Conservation (phyloP, 768 basidiomycete species). For the Suillus occidentalis region DNA sequence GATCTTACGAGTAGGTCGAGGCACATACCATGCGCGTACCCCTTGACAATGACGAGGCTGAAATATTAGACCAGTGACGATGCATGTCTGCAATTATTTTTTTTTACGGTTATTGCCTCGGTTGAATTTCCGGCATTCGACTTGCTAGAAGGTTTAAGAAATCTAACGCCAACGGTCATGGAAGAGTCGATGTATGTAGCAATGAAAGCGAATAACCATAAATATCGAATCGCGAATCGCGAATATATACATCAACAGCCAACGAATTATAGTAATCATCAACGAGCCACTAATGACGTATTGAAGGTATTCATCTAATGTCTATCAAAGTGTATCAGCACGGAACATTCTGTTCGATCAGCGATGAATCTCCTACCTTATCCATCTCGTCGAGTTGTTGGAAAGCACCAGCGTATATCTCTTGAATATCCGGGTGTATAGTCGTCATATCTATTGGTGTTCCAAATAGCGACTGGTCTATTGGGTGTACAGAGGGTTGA, state of each 20-base stretch:
- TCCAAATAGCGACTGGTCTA: slow-evolving; percentile 76
- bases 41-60: background rate
- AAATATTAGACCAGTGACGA: background rate
- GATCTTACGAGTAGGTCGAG: background rate
- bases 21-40: background rate
- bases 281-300: slow-evolving; percentile 23
- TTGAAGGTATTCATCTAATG: slow-evolving; percentile 31
- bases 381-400: slow-evolving; percentile 80
- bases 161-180: background rate
- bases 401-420: slow-evolving; percentile 70
- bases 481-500: slow-evolving; percentile 50
- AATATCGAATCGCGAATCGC: background rate
- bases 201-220: background rate
- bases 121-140: background rate
- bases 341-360: background rate
- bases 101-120: background rate
- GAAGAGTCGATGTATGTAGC: background rate
- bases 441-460: slow-evolving; percentile 55
- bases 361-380: slow-evolving; percentile 46
- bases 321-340: slow-evolving; percentile 18
- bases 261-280: background rate
- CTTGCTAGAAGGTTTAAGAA: background rate
- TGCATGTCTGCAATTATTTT: background rate
- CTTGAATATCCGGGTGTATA: slow-evolving; percentile 69
- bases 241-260: slow-evolving; percentile 1